Conservation (phyloP, 2,329 filamentous ascomycete genomes). For the Cytospora schulzeri region DNA sequence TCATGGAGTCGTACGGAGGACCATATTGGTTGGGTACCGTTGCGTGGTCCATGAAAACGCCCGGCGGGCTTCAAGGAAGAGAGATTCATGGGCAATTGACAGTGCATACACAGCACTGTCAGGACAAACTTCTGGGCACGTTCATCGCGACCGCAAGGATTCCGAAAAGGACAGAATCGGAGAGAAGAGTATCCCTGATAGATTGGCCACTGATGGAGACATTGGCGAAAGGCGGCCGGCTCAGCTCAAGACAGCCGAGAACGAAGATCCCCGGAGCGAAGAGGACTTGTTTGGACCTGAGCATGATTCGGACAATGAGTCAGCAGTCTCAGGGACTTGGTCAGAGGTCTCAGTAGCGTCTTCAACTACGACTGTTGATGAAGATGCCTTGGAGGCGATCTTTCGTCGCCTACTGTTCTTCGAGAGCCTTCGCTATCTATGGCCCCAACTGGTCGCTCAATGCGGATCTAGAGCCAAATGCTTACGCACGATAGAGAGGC, state of each 20-base stretch:
- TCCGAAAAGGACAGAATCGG: no score
- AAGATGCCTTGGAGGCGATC: constrained; percentile 1
- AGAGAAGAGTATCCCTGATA: no score
- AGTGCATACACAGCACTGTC: no score
- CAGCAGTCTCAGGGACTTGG: not conserved
- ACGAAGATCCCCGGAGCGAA: not conserved
- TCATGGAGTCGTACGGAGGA: constrained; percentile 72
- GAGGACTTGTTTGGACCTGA: not conserved
- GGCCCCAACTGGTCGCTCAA: constrained; percentile 1
- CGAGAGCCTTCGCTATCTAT: not conserved
- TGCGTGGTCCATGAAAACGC: constrained; percentile 59
- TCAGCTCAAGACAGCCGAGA: not conserved
- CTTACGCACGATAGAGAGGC: not conserved
- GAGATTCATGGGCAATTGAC: no score
- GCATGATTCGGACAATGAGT: not conserved
- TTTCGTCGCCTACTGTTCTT: constrained; percentile 4
- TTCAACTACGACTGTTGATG: not conserved
- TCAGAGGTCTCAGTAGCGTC: not conserved
- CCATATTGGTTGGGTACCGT: constrained; percentile 80
- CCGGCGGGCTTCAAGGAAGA: not conserved
- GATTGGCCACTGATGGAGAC: no score
- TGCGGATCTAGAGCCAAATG: not conserved
- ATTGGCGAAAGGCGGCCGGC: no score
- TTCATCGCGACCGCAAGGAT: no score
- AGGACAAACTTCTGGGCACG: no score